These are phyloP conservation scores for Mortierella polycephala DNA, from an alignment of 371 early-diverging fungal species.

Conservation along the genomic window DNA sequence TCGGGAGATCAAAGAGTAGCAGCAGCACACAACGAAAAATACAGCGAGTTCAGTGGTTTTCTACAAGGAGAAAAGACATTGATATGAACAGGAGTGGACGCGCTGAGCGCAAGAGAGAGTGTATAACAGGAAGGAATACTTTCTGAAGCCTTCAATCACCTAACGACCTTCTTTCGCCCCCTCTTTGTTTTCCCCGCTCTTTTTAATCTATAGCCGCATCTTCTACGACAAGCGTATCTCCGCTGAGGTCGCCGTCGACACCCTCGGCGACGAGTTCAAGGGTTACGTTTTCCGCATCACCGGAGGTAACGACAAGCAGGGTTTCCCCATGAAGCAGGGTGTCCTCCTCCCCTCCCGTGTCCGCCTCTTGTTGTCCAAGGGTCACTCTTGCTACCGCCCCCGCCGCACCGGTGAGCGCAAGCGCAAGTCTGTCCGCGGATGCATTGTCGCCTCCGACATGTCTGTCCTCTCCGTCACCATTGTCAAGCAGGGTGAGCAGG, in stretches of 20 bases:
- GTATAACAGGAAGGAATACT: too few relatives aligned
- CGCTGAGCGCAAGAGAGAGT: too few relatives aligned
- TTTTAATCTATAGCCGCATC: constrained; percentile 74
- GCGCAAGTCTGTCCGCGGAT: constrained; percentile 99
- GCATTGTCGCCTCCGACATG: constrained; percentile 97
- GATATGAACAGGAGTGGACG: too few relatives aligned
- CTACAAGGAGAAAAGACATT: too few relatives aligned
- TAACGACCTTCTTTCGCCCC: too few relatives aligned
- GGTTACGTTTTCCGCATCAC: constrained; percentile 99
- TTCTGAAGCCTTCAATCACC: too few relatives aligned
- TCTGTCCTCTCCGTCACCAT: constrained; percentile 94
- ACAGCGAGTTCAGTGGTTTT: too few relatives aligned
- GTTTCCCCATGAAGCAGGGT: constrained; percentile 98
- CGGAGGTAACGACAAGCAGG: constrained; percentile 99
- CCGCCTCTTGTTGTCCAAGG: constrained; percentile 93
- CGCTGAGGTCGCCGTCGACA: constrained; percentile 95
- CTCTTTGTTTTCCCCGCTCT: too few relatives aligned
- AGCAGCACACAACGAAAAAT: neutral
- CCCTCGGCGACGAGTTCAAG: constrained; percentile 98
- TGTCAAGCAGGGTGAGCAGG: constrained; percentile 96
- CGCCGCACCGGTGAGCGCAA: constrained; percentile 98
- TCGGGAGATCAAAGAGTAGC: neutral
- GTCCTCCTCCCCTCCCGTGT: constrained; percentile 95
- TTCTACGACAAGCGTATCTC: constrained; percentile 99
- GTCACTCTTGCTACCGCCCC: constrained; percentile 99